Evolutionary conservation across 345 rosid species (phyloP).

Genomic region (Cardamine resedifolia): DNA sequence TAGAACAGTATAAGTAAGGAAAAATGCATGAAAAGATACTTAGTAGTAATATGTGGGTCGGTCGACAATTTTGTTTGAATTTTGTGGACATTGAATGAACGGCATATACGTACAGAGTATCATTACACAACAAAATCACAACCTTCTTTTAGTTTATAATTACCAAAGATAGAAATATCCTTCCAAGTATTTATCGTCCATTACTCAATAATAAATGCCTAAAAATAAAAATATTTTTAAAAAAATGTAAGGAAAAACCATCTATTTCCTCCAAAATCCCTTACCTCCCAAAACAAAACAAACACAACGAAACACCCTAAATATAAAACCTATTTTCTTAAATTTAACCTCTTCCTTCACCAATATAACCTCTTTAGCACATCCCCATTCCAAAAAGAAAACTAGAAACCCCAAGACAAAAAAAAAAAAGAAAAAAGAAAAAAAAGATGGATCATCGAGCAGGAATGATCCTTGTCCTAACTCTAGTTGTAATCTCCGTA

Average conservation of each 20-base stretch:
- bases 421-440: not conserved
- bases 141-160: not conserved
- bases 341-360: constrained; percentile 32
- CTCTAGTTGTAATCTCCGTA: constrained; percentile 13
- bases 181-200: constrained; percentile 24
- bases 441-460: constrained; percentile 19
- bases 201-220: constrained; percentile 16
- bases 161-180: constrained; percentile 34
- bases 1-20: not conserved
- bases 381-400: constrained; percentile 17
- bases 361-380: constrained; percentile 31
- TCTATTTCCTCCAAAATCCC: constrained; percentile 26
- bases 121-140: not conserved
- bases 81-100: not conserved
- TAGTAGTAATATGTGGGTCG: not conserved
- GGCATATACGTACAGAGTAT: constrained; percentile 11
- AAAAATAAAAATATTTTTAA: constrained; percentile 9
- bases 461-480: constrained; percentile 31
- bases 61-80: not conserved
- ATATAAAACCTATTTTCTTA: constrained; percentile 30
- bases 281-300: constrained; percentile 34
- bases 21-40: not conserved
- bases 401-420: constrained; percentile 12
- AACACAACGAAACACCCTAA: constrained; percentile 31
- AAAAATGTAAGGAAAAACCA: constrained; percentile 1